Evolutionary conservation across 1,284 basidiomycete genomes (phyloP).

Genomic region (Rhodotorula sp.): DNA sequence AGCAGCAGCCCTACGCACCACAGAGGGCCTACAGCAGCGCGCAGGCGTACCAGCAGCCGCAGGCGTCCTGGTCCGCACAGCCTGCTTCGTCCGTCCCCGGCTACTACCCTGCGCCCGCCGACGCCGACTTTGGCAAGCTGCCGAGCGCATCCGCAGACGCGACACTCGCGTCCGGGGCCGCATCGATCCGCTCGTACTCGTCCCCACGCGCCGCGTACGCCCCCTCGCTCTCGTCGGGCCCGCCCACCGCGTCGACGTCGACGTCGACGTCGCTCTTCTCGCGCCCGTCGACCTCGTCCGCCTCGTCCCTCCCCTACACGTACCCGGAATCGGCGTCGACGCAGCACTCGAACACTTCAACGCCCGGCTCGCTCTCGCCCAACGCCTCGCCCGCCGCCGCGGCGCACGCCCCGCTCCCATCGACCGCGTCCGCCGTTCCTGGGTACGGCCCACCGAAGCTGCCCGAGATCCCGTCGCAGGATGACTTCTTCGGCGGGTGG

Average conservation of each 20-base stretch:
- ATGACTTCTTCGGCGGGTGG: slow-evolving; percentile 34
- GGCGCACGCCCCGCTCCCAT: not conserved
- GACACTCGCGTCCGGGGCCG: not conserved
- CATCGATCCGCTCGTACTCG: not conserved
- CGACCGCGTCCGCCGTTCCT: not conserved
- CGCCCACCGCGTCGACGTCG: slow-evolving; percentile 25
- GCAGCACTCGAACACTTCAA: slow-evolving; percentile 1
- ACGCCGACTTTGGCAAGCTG: not conserved
- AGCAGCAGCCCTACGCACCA: not conserved
- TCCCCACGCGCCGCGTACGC: slow-evolving; percentile 23
- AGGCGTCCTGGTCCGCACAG: not conserved
- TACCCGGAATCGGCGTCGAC: slow-evolving; percentile 3
- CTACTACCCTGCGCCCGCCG: not conserved
- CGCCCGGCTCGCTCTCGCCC: not conserved
- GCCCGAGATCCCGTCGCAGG: slow-evolving; percentile 22
- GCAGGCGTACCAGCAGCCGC: slow-evolving; percentile 1
- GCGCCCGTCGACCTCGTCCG: slow-evolving; percentile 20
- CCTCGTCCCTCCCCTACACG: slow-evolving; percentile 28
- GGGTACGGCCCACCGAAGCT: slow-evolving; percentile 18
- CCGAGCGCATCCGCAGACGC: not conserved
- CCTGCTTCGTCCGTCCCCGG: not conserved
- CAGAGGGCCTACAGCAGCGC: slow-evolving; percentile 2
- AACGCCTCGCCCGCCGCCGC: not conserved
- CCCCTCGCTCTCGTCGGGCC: slow-evolving; percentile 29
- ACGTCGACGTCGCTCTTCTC: slow-evolving; percentile 29